Percentiles rank a stretch among this genome's conserved stretches.
Evolutionary conservation across 129 eudicot species (phyloP).

Genomic region (Flaveria linearis): DNA sequence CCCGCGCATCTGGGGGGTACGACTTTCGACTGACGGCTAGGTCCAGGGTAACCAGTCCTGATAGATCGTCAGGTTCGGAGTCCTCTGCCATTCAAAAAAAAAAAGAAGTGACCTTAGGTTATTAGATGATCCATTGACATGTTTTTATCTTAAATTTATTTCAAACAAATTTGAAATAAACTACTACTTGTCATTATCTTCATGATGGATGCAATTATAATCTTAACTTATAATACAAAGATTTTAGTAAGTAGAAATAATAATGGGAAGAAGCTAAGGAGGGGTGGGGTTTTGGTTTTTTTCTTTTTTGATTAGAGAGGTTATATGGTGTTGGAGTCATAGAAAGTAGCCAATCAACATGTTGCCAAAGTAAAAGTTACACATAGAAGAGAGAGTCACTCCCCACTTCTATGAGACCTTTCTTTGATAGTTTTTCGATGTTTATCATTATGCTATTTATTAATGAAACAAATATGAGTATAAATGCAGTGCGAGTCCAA

Average conservation of each 20-base stretch:
- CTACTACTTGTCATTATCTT: constrained; percentile 7
- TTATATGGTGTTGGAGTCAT: constrained; percentile 27
- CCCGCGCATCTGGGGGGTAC: no score
- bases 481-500: no score
- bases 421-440: constrained; percentile 28
- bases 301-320: not conserved
- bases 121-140: not conserved
- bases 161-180: constrained; percentile 14
- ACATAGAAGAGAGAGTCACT: constrained; percentile 24
- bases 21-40: no score
- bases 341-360: constrained; percentile 44
- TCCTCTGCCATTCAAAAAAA: no score
- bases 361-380: constrained; percentile 32
- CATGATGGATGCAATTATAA: constrained; percentile 24
- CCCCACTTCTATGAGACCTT: constrained; percentile 35
- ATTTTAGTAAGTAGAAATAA: constrained; percentile 14
- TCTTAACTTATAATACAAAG: not conserved
- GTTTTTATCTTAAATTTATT: constrained; percentile 14
- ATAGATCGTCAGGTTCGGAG: no score
- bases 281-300: constrained; percentile 1
- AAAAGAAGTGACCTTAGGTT: constrained; percentile 6
- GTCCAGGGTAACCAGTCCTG: no score
- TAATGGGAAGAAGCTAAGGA: constrained; percentile 12
- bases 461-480: not conserved
- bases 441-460: constrained; percentile 25